Conservation (phyloP, 352 stramenopile genomes). For the Phytophthora meadii region DNA sequence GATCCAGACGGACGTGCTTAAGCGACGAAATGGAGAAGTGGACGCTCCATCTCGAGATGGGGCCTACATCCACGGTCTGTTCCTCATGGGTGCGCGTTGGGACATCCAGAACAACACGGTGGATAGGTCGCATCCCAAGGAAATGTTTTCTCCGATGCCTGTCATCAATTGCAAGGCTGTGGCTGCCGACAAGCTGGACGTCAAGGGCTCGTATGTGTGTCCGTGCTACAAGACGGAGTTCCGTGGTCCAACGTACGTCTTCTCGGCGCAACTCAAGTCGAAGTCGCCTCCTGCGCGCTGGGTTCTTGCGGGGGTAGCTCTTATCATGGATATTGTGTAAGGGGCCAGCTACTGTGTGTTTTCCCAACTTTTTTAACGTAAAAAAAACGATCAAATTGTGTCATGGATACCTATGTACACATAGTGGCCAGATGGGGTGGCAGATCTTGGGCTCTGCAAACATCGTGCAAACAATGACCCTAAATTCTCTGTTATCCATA, state of each 20-base stretch:
- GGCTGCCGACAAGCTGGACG: slow-evolving; percentile 94
- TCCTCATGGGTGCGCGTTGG: slow-evolving; percentile 96
- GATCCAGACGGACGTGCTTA: slow-evolving; percentile 97
- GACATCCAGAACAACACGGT: slow-evolving; percentile 92
- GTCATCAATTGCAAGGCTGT: slow-evolving; percentile 98
- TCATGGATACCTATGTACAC: no score
- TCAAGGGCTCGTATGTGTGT: slow-evolving; percentile 95
- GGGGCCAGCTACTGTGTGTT: no score
- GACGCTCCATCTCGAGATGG: slow-evolving; percentile 91
- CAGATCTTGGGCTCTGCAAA: no score
- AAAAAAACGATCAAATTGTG: no score
- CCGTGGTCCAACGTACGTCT: slow-evolving; percentile 97
- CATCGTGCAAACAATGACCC: no score
- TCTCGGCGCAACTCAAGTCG: slow-evolving; percentile 98
- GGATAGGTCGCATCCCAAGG: slow-evolving; percentile 96
- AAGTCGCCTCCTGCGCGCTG: slow-evolving; percentile 94
- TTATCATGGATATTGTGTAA: slow-evolving; percentile 95
- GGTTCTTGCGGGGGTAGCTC: slow-evolving; percentile 95
- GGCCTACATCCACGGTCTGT: slow-evolving; percentile 95
- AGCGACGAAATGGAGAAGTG: slow-evolving; percentile 93
- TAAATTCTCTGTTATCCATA: no score
- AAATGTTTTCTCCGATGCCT: slow-evolving; percentile 98
- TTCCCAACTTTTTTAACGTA: no score
- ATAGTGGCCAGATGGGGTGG: no score
- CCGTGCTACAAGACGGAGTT: slow-evolving; percentile 98